A percentile compares a stretch with the other conserved stretches of the same genome.
These are phyloP conservation scores for Penicillium fimorum DNA, from an alignment of 495 filamentous ascomycete genomes.

Conservation along the genomic window DNA sequence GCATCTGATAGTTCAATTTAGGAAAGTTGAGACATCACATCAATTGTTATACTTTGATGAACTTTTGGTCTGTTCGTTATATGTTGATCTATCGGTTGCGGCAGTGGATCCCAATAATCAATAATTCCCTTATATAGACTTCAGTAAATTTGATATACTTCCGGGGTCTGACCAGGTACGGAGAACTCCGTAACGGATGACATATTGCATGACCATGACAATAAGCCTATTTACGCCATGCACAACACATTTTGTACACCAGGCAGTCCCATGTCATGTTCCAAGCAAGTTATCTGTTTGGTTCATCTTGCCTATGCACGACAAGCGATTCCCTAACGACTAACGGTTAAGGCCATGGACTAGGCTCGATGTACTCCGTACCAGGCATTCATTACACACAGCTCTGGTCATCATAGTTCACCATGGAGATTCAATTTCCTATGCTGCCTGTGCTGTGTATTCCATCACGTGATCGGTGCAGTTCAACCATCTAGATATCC, in stretches of 20 bases:
- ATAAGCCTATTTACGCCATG: not conserved
- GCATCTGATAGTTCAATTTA: not conserved
- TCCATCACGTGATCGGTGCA: not conserved
- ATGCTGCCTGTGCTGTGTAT: not conserved
- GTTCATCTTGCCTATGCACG: not conserved
- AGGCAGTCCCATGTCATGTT: constrained; percentile 3
- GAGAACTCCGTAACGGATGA: not conserved
- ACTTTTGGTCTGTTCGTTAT: not conserved
- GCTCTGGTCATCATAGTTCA: not conserved
- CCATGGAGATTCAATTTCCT: not conserved
- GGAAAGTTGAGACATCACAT: not conserved
- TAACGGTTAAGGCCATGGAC: not conserved
- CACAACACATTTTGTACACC: not conserved
- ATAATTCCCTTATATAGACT: constrained; percentile 1
- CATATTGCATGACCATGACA: not conserved
- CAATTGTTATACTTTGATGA: not conserved
- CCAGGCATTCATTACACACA: not conserved
- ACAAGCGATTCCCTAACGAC: not conserved
- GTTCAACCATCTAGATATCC: not conserved
- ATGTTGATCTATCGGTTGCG: constrained; percentile 4
- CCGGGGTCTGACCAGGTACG: not conserved
- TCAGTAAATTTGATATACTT: not conserved
- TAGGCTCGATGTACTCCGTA: not conserved
- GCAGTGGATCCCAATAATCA: constrained; percentile 1
- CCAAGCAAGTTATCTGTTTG: not conserved